Conservation (phyloP, 148 eudicot species). For the Amaranthus hypochondriacus region DNA sequence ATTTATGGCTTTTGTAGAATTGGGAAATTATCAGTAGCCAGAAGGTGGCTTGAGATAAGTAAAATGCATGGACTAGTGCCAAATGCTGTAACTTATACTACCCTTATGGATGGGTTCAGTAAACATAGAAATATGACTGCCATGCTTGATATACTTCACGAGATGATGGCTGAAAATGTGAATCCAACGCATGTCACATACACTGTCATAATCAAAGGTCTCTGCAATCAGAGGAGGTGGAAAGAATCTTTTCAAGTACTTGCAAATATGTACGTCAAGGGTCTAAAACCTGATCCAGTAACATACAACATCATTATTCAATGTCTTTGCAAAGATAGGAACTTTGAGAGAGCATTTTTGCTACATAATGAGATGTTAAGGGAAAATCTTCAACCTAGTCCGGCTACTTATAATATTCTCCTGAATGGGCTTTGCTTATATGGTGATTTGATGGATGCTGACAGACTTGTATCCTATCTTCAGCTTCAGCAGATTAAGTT, state of each 20-base stretch:
- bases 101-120: slow-evolving; percentile 63
- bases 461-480: slow-evolving; percentile 43
- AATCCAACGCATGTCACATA: slow-evolving; percentile 66
- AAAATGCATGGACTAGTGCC: slow-evolving; percentile 48
- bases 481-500: slow-evolving; percentile 38
- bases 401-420: slow-evolving; percentile 67
- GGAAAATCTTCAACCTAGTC: slow-evolving; percentile 48
- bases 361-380: slow-evolving; percentile 51
- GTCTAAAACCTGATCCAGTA: slow-evolving; percentile 58
- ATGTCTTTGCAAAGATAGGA: slow-evolving; percentile 44
- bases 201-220: slow-evolving; percentile 64
- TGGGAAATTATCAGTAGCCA: slow-evolving; percentile 44
- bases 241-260: slow-evolving; percentile 44
- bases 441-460: slow-evolving; percentile 54
- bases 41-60: slow-evolving; percentile 45
- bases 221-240: slow-evolving; percentile 48
- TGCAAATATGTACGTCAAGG: slow-evolving; percentile 41
- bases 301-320: slow-evolving; percentile 74
- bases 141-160: slow-evolving; percentile 42
- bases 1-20: slow-evolving; percentile 67
- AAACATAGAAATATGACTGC: slow-evolving; percentile 37
- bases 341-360: slow-evolving; percentile 41
- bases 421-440: slow-evolving; percentile 60
- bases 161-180: slow-evolving; percentile 49
- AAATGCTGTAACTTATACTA: slow-evolving; percentile 62